Evolutionary conservation across 2,329 filamentous ascomycete species (phyloP).

Genomic region (Scytalidium lignicola): DNA sequence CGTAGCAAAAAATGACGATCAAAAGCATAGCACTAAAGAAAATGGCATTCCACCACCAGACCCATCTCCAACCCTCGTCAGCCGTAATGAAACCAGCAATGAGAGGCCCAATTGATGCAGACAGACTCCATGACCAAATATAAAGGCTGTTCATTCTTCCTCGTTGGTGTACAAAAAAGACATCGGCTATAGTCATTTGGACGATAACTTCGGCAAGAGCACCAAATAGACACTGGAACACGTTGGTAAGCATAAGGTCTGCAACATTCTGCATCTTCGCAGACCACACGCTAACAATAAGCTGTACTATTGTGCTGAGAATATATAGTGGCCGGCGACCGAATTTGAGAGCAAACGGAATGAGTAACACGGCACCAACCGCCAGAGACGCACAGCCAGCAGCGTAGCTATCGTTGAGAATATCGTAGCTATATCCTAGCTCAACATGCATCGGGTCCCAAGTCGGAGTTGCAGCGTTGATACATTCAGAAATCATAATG

Average conservation of each 20-base stretch:
- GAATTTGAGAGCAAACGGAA: slow-evolving; percentile 41
- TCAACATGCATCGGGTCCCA: too few relatives aligned
- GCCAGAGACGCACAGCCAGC: slow-evolving; percentile 36
- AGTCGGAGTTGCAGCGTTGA: too few relatives aligned
- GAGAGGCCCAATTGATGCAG: slow-evolving; percentile 33
- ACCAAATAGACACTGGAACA: slow-evolving; percentile 38
- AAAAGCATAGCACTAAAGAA: slow-evolving; percentile 33
- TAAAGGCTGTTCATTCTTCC: slow-evolving; percentile 43
- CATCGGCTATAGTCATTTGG: slow-evolving; percentile 41
- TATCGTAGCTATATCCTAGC: too few relatives aligned
- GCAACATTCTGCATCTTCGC: slow-evolving; percentile 35
- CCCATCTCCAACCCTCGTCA: slow-evolving; percentile 43
- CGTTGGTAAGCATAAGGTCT: slow-evolving; percentile 39
- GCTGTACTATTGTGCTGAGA: slow-evolving; percentile 34
- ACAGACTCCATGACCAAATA: slow-evolving; percentile 32
- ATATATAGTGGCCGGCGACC: slow-evolving; percentile 41
- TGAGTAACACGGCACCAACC: slow-evolving; percentile 36
- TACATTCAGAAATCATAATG: too few relatives aligned
- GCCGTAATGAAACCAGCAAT: slow-evolving; percentile 33
- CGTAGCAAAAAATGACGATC: slow-evolving; percentile 37
- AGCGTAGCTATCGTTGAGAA: slow-evolving; percentile 38
- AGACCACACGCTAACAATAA: slow-evolving; percentile 34
- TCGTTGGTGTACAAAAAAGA: slow-evolving; percentile 44
- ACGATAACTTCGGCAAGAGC: slow-evolving; percentile 38
- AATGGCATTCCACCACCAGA: slow-evolving; percentile 37